A percentile compares a stretch with the other conserved stretches of the same genome.
Evolutionary conservation across 225 moss, liverwort and hornwort species (phyloP).

Genomic region (Thuidium tamariscinum): DNA sequence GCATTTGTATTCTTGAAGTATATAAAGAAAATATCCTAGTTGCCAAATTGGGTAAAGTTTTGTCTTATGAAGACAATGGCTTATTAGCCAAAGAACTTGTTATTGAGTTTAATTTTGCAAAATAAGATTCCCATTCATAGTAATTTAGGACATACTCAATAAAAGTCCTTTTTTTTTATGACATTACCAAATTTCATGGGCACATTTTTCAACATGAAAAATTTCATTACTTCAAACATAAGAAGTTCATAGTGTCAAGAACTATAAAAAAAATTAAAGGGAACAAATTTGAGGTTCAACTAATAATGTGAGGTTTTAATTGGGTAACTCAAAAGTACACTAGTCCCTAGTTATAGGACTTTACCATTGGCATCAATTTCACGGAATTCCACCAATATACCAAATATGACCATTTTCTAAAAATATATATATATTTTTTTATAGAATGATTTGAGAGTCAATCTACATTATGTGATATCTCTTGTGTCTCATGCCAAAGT

Average conservation of each 20-base stretch:
- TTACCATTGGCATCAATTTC: background rate
- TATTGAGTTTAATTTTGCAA: background rate
- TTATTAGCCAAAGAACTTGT: no score
- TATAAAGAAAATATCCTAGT: background rate
- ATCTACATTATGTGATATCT: rapidly evolving
- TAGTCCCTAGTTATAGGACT: rapidly evolving
- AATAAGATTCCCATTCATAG: rapidly evolving
- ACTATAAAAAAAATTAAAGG: background rate
- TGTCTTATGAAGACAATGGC: background rate
- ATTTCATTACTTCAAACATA: no score
- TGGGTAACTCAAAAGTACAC: rapidly evolving
- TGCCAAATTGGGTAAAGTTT: no score
- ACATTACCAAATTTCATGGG: no score
- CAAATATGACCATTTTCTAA: background rate
- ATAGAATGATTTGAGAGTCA: background rate
- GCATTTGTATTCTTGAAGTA: no score
- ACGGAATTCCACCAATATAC: background rate
- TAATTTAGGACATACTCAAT: rapidly evolving
- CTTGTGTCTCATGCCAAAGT: background rate
- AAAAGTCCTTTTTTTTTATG: rapidly evolving
- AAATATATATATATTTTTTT: background rate
- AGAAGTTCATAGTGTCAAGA: background rate
- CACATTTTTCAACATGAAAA: no score
- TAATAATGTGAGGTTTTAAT: no score
- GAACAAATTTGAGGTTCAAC: background rate